phyloP scores from a whole-genome alignment of 2,329 filamentous ascomycete species.

The Huntiella decipiens region DNA sequence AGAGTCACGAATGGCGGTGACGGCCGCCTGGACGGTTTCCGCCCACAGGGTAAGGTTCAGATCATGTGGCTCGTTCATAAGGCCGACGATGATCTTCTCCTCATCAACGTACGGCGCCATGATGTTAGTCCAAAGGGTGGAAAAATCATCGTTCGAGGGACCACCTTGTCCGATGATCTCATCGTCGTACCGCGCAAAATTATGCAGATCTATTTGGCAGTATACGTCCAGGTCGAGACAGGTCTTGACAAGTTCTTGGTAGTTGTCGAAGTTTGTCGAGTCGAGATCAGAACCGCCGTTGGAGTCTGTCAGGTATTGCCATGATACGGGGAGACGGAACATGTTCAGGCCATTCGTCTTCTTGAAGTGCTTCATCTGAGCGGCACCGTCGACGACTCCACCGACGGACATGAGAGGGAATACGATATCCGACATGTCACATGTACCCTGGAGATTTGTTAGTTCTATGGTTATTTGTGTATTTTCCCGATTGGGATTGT shows the following conservation, averaged over 20 bases:
- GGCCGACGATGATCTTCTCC: slow-evolving; percentile 37
- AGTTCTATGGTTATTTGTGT: neutral
- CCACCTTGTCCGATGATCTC: slow-evolving; percentile 47
- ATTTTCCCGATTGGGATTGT: neutral
- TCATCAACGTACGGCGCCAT: slow-evolving; percentile 38
- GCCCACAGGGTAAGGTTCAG: slow-evolving; percentile 39
- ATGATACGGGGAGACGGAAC: slow-evolving; percentile 31
- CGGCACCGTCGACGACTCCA: slow-evolving; percentile 20
- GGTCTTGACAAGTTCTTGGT: slow-evolving; percentile 35
- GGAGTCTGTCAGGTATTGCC: slow-evolving; percentile 40
- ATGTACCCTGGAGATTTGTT: slow-evolving; percentile 16
- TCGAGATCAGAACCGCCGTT: slow-evolving; percentile 31
- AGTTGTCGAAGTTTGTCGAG: slow-evolving; percentile 27
- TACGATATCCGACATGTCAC: slow-evolving; percentile 17
- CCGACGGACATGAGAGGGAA: slow-evolving; percentile 16
- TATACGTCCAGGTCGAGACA: slow-evolving; percentile 36
- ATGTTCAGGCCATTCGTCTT: slow-evolving; percentile 32
- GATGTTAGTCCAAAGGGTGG: slow-evolving; percentile 36
- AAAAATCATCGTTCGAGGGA: slow-evolving; percentile 38
- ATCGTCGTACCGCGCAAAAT: slow-evolving; percentile 42
- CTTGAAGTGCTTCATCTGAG: slow-evolving; percentile 39
- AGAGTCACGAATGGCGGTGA: slow-evolving; percentile 44
- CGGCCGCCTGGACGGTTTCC: slow-evolving; percentile 38
- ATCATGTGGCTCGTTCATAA: slow-evolving; percentile 55
- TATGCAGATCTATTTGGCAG: slow-evolving; percentile 42